Base-by-base conservation (phyloP, 768 basidiomycete species). In the Auricularia auricula-judae region DNA sequence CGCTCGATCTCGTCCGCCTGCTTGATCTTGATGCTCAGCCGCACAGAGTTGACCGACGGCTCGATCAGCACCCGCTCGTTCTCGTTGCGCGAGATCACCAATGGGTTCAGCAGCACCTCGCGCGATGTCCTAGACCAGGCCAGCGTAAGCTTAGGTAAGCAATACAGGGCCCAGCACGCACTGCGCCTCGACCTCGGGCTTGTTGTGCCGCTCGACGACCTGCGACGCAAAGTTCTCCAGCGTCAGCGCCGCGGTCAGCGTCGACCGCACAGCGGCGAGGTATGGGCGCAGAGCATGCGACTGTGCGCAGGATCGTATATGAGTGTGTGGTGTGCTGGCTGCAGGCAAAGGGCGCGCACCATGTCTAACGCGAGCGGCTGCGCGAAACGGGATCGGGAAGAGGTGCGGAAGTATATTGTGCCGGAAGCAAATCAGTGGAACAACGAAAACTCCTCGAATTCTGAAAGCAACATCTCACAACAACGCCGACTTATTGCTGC, bases 1-100 rank as follows among this genome's bases (percentile, higher is more conserved):
- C 89, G 85, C 73, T 99, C 97, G 67, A 98, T 96, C 78, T 99
- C 97, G 76, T 99, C 97, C 39, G 97, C 94, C 74, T 99, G 97
- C 75, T 99, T 99, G 74, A 99, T 98, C 80, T 88, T 93, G 78
- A 99, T 98, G 76, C 90, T 93, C 65, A 99, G 81, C 51, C 97
- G 87, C 74, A 98, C 91, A 1, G 94, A 96, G 78, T 99, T 99
- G 77, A 98, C 86, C 2, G 93, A 94, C 2, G 97, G 89, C 75
- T 99, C 97, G 77, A 99, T 93, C 69, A 99, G 79, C 70, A 98
- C 97, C 66, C 91, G 88, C 74, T 99, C 97, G 70, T 94, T 91
- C 78, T 98, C 94, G 74, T 97, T 98, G 70, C 97, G 88, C 11
- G 95, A 95, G 77, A 98, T 98, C 47, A 86, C 87, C 54, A 98